Evolutionary conservation across 768 basidiomycete genomes (phyloP).

Genomic region (Multifurca ochricompacta): DNA sequence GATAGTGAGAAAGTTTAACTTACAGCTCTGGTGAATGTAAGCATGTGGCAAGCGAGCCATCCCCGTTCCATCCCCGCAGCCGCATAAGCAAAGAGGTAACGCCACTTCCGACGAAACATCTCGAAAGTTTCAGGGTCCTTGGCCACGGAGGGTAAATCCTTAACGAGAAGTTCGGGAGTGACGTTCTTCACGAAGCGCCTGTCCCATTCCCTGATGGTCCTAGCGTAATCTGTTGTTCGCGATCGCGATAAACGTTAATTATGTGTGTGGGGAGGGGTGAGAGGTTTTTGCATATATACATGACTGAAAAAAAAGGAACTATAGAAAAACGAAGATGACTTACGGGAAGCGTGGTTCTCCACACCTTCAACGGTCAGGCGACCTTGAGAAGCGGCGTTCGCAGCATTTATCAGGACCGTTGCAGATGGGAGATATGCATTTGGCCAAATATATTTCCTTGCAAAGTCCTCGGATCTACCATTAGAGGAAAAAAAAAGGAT

Average conservation of each 20-base stretch:
- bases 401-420: conserved; percentile 65
- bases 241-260: too few relatives aligned
- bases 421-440: conserved; percentile 85
- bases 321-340: conserved; percentile 28
- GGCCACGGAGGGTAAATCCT: conserved; percentile 50
- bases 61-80: conserved; percentile 71
- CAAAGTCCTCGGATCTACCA: conserved; percentile 67
- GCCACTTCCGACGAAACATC: conserved; percentile 69
- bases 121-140: conserved; percentile 46
- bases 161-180: conserved; percentile 43
- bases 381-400: conserved; percentile 60
- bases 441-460: conserved; percentile 86
- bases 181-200: conserved; percentile 35
- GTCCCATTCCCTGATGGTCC: conserved; percentile 27
- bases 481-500: neutral
- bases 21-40: conserved; percentile 60
- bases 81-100: conserved; percentile 71
- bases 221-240: conserved; percentile 22
- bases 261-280: too few relatives aligned
- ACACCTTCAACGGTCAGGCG: conserved; percentile 78
- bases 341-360: conserved; percentile 76
- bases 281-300: neutral
- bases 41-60: conserved; percentile 70
- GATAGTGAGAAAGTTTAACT: too few relatives aligned
- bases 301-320: too few relatives aligned